These are phyloP conservation scores for Auriscalpium orientale DNA, from an alignment of 768 basidiomycete species.

Conservation along the genomic window DNA sequence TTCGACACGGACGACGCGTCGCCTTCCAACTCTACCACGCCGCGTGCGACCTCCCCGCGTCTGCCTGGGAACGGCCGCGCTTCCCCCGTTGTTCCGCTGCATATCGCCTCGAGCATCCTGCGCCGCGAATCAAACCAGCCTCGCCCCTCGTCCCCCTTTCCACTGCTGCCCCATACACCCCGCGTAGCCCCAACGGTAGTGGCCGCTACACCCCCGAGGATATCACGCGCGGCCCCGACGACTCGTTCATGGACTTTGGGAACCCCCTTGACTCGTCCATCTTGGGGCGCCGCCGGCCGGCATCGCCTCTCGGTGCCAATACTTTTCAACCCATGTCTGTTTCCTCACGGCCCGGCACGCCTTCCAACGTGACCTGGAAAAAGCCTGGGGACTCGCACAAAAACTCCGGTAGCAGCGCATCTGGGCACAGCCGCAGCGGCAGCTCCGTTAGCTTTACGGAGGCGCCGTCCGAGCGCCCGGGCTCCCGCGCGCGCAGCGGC, in stretches of 20 bases:
- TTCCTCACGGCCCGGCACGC: slow-evolving; percentile 47
- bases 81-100: slow-evolving; percentile 29
- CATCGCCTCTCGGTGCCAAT: slow-evolving; percentile 60
- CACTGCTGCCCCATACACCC: slow-evolving; percentile 42
- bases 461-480: slow-evolving; percentile 16
- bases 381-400: slow-evolving; percentile 23
- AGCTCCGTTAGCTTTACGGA: slow-evolving; percentile 41
- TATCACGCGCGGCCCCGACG: slow-evolving; percentile 18
- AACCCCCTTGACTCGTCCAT: slow-evolving; percentile 37
- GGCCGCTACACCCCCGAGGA: slow-evolving; percentile 62
- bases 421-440: slow-evolving; percentile 46
- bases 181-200: slow-evolving; percentile 58
- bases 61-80: slow-evolving; percentile 25
- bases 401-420: slow-evolving; percentile 18
- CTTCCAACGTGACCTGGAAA: slow-evolving; percentile 75
- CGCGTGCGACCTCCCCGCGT: slow-evolving; percentile 67
- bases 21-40: slow-evolving; percentile 63
- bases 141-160: slow-evolving; percentile 38
- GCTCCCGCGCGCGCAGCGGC: slow-evolving; percentile 15
- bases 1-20: slow-evolving; percentile 66
- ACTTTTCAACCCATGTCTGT: slow-evolving; percentile 54
- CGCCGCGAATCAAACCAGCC: slow-evolving; percentile 49
- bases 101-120: slow-evolving; percentile 30
- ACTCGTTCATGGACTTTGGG: slow-evolving; percentile 11
- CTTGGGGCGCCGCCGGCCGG: slow-evolving; percentile 52